phyloP scores from a whole-genome alignment of 2,329 filamentous ascomycete species.

The Geoglossum cookeanum region DNA sequence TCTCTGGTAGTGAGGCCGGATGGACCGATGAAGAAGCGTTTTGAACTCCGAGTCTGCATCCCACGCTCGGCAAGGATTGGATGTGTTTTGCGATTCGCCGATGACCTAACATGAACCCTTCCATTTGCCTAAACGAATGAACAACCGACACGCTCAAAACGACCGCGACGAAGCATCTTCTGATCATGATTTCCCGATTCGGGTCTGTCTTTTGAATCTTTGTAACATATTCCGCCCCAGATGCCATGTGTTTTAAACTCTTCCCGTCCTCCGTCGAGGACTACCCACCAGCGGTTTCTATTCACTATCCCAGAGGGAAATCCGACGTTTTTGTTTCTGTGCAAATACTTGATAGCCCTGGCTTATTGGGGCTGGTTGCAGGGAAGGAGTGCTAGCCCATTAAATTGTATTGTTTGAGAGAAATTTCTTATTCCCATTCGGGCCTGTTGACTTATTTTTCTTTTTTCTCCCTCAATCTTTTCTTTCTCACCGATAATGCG shows the following conservation, averaged over 20 bases:
- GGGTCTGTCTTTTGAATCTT: not conserved
- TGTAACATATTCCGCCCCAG: not conserved
- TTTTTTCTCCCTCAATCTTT: not conserved
- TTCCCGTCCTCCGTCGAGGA: not conserved
- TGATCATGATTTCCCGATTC: not conserved
- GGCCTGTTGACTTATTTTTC: not conserved
- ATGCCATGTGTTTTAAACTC: not conserved
- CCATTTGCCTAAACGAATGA: not conserved
- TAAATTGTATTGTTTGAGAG: not conserved
- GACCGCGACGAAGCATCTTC: not conserved
- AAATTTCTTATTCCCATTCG: not conserved
- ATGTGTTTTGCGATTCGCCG: not conserved
- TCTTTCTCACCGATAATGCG: not conserved
- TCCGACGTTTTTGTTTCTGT: not conserved
- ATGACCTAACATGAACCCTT: too few species aligned
- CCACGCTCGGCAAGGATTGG: not conserved
- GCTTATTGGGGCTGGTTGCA: not conserved
- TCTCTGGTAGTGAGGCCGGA: constrained; percentile 29
- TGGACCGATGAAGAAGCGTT: constrained; percentile 34
- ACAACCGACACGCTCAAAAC: not conserved
- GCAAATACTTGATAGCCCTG: not conserved
- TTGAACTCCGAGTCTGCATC: constrained; percentile 9
- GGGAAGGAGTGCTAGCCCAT: not conserved
- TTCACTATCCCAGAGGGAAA: not conserved
- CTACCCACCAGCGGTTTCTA: not conserved